These are phyloP conservation scores for Leccinum barrowsii DNA, from an alignment of 768 basidiomycete species.

Conservation along the genomic window DNA sequence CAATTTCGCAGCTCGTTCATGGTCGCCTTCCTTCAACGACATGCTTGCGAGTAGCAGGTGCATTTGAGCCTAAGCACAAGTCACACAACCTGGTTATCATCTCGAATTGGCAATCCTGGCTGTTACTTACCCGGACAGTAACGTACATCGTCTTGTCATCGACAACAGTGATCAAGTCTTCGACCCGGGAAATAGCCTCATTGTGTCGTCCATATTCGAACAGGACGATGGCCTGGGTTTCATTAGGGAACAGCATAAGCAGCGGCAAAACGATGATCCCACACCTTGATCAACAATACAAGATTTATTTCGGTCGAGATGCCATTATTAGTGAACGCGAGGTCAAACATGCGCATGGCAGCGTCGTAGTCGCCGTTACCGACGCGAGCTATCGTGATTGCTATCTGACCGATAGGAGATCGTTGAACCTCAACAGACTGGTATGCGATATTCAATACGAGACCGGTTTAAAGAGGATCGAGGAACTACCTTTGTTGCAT, in stretches of 20 bases:
- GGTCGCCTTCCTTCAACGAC: neutral
- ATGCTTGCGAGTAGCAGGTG: neutral
- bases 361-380: slow-evolving; percentile 1
- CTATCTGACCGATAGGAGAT: slow-evolving; percentile 11
- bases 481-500: slow-evolving; percentile 1
- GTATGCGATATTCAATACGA: neutral
- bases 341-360: slow-evolving; percentile 6
- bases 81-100: neutral
- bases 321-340: neutral
- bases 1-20: neutral
- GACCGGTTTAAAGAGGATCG: fast-evolving
- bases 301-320: neutral
- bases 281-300: slow-evolving; percentile 13
- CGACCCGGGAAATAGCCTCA: slow-evolving; percentile 5
- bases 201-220: slow-evolving; percentile 7
- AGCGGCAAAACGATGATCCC: fast-evolving
- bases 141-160: neutral
- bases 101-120: fast-evolving
- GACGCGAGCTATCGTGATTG: neutral
- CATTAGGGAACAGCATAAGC: neutral
- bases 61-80: slow-evolving; percentile 5
- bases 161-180: neutral
- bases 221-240: slow-evolving; percentile 4
- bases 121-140: slow-evolving; percentile 1
- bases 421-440: slow-evolving; percentile 5